Evolutionary conservation across 2,329 filamentous ascomycete genomes (phyloP).

Genomic region (Oidium heveae): DNA sequence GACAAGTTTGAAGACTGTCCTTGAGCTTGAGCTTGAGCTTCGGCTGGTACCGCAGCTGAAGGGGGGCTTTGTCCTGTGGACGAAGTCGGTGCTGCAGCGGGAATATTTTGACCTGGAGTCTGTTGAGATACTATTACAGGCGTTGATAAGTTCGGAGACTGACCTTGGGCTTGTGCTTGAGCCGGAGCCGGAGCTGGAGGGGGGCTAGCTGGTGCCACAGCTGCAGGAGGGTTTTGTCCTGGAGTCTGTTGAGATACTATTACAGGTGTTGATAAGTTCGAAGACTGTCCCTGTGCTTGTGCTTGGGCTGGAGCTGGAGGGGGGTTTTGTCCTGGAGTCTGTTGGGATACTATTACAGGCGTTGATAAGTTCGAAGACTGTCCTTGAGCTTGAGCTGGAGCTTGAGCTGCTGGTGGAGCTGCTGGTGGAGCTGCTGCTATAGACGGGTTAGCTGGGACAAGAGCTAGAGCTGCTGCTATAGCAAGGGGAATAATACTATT

Average conservation of each 20-base stretch:
- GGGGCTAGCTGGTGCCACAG: background rate
- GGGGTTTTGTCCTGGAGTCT: no score
- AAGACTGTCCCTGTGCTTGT: no score
- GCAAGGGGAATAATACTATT: constrained; percentile 3
- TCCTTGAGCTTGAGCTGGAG: background rate
- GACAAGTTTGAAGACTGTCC: background rate
- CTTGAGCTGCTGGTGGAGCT: background rate
- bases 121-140: no score
- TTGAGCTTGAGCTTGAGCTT: background rate
- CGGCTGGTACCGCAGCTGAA: background rate
- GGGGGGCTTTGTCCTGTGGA: no score
- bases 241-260: no score
- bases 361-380: background rate
- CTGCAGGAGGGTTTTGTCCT: no score
- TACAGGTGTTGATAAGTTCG: no score
- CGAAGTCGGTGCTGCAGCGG: no score
- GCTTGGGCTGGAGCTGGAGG: no score
- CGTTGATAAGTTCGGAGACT: no score
- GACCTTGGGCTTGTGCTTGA: no score
- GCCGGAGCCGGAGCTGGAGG: background rate
- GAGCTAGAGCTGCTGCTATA: background rate
- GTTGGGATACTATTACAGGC: background rate
- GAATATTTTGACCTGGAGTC: no score
- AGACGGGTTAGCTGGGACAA: background rate
- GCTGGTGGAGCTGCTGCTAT: background rate